Base-by-base conservation (phyloP, 2,329 filamentous ascomycete species). In the Elsinoe perseae region DNA sequence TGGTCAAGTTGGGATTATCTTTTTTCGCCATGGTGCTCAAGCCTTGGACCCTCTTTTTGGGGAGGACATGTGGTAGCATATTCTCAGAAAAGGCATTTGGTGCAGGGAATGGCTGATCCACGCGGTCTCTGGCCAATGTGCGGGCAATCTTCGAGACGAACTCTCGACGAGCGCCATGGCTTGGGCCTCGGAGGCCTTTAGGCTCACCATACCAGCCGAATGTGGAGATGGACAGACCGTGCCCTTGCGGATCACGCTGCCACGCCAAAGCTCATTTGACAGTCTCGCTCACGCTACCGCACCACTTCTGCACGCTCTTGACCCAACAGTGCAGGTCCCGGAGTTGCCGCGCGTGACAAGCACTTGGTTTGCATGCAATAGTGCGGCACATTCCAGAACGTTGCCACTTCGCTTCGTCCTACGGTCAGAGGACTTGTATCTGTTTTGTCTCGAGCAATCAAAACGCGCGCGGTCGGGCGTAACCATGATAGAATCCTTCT, bases 141-240 rank as follows among this genome's bases (percentile, higher is more conserved):
- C 25, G 48, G 48, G 25, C 48, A 52, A 52, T 52, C 48, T 52
- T 28, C 32, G 32, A 52, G 48, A 52, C 28, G 48, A 52, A 52
- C 48, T 52, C 25, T 28, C 48, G 48, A 38, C 32, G 48, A 52
- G 48, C 48, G 48, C 48, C 48, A 52, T 30, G 48, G 48, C 30
- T 38, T 52, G 48, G 48, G 48, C 48, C 48, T 52, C 48, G 32
- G 48, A 52, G 28, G 48, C 25, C 48, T 32, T 52, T 52, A 52
- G 48, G 48, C 48, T 52, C 30, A 52, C 48, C 48, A 52, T 52
- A 52, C 48, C 48, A 52, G 48, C 48, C 48, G 48, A 20, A 52
- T 52, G 48, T 52, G 48, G 48, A 52, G 48, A 52, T 52, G 48
- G 48, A 25, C 28, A 18, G 28, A 34, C 48, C 28, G 48, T 52